Evolutionary conservation across 2,329 filamentous ascomycete species (phyloP), one percentile per base, ranked within the genome.

Genomic region (Aplosporella prunicola): DNA sequence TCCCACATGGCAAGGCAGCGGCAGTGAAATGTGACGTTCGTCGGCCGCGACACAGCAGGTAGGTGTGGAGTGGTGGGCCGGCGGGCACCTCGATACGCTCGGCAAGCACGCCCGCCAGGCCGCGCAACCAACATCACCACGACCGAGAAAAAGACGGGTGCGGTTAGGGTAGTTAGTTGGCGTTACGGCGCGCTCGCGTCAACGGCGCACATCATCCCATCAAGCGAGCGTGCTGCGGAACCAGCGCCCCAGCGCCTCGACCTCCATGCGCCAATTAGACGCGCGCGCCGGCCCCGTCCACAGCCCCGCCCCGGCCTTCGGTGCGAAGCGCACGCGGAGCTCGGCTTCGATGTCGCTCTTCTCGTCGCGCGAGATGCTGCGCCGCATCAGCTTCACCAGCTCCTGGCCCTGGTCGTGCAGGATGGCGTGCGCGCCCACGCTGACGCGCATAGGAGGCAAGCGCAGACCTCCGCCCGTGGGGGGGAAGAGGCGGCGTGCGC

Each of bases 331-430:
- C 22, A 18, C 32, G 16, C 38, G 28, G 5, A 26, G 20, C 9
- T 26, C 20, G 2, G 26, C 38, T 26, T 40, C 38, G 9, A 25
- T 26, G 13, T 34, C 31, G 25, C 8, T 30, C 13, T n/a, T 14
- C 11, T 13, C 9, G 38, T 40, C 15, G 20, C 13, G 20, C 25
- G 15, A 13, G 11, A 40, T 22, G 20, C 60, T 65, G 16, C 61
- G 56, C 23, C 53, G 53, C 4, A 69, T 40, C 26, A 58, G 44
- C 25, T 56, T 56, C 1, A 55, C 49, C 7, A 71, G 43, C 36
- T 70, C 67, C 2, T 51, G 44, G 1, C 56, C 51, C 45, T 68
- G 66, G 14, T 61, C 60, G 2, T 47, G 43, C 0, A 70, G 50
- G 1, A 58, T 53, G 20, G 56, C 63, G 3, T 55, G 48, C 1